phyloP scores from a whole-genome alignment of 2,329 filamentous ascomycete species.

The Neophaeococcomyces mojaviensis region DNA sequence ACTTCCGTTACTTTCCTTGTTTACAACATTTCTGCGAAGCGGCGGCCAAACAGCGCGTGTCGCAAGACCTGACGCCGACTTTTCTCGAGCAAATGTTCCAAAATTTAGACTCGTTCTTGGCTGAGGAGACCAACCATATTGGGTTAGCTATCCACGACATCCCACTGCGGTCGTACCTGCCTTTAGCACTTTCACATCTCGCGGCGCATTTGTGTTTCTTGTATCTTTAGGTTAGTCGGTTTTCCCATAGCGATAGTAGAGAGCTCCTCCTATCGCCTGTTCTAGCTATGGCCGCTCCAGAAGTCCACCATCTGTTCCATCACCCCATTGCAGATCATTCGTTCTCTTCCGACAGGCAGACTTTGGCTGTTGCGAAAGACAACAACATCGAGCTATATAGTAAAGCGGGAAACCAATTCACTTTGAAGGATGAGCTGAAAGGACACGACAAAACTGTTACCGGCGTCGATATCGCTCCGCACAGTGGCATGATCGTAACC shows the following conservation, averaged over 20 bases:
- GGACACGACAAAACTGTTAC: conserved; percentile 97
- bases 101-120: too few relatives aligned
- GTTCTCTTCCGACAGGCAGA: conserved; percentile 85
- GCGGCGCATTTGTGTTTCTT: too few relatives aligned
- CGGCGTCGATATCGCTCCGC: conserved; percentile 87
- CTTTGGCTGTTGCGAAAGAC: conserved; percentile 84
- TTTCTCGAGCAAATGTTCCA: too few relatives aligned
- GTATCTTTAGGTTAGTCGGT: not conserved
- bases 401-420: conserved; percentile 64
- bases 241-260: conserved; percentile 69
- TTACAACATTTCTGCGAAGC: too few relatives aligned
- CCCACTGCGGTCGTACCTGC: too few relatives aligned
- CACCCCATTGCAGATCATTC: conserved; percentile 95
- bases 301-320: conserved; percentile 96
- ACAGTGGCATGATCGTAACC: conserved; percentile 87
- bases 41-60: too few relatives aligned
- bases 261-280: conserved; percentile 81
- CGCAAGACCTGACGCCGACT: too few relatives aligned
- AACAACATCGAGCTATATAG: conserved; percentile 83
- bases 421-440: conserved; percentile 83
- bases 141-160: too few relatives aligned
- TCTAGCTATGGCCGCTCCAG: conserved; percentile 66
- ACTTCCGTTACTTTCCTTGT: too few relatives aligned
- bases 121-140: too few relatives aligned
- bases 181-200: too few relatives aligned